phyloP scores from a whole-genome alignment of 345 rosid species.

The Arabidopsis thaliana region DNA sequence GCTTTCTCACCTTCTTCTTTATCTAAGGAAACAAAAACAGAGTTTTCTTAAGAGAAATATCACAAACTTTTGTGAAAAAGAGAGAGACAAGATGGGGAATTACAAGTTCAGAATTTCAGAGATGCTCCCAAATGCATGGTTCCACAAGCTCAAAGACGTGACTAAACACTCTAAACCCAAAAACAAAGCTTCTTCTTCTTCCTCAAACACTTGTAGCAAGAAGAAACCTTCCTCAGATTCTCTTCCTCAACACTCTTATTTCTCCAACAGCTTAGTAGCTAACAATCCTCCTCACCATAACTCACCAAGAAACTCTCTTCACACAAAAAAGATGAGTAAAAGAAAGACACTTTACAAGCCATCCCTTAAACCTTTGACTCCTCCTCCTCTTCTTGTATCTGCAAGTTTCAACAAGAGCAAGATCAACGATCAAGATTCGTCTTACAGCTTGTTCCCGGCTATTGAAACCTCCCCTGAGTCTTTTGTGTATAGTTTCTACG shows the following conservation, averaged over 20 bases:
- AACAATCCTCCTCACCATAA: conserved; percentile 50
- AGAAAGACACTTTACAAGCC: conserved; percentile 62
- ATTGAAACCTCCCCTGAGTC: conserved; percentile 49
- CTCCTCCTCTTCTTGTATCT: conserved; percentile 40
- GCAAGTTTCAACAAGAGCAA: conserved; percentile 26
- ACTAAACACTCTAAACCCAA: conserved; percentile 42
- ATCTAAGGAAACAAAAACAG: conserved; percentile 2
- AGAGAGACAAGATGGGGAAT: conserved; percentile 57
- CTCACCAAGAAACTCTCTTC: conserved; percentile 50
- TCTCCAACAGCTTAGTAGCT: conserved; percentile 44
- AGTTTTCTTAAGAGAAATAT: conserved; percentile 3
- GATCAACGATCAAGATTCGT: conserved; percentile 41
- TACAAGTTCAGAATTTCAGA: conserved; percentile 63
- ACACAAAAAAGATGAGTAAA: conserved; percentile 44
- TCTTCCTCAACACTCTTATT: conserved; percentile 41
- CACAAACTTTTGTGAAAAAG: conserved; percentile 28
- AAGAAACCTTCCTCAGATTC: conserved; percentile 31
- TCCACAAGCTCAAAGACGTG: conserved; percentile 76
- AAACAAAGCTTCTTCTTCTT: conserved; percentile 30
- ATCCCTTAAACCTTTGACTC: conserved; percentile 47
- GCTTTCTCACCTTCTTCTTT: conserved; percentile 11
- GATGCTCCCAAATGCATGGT: conserved; percentile 81
- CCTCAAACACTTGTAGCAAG: conserved; percentile 31
- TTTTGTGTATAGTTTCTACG: conserved; percentile 37
- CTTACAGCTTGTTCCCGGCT: conserved; percentile 45